These are phyloP conservation scores for Linnemannia zychae DNA, from an alignment of 192 early-diverging fungal species.

Conservation along the genomic window DNA sequence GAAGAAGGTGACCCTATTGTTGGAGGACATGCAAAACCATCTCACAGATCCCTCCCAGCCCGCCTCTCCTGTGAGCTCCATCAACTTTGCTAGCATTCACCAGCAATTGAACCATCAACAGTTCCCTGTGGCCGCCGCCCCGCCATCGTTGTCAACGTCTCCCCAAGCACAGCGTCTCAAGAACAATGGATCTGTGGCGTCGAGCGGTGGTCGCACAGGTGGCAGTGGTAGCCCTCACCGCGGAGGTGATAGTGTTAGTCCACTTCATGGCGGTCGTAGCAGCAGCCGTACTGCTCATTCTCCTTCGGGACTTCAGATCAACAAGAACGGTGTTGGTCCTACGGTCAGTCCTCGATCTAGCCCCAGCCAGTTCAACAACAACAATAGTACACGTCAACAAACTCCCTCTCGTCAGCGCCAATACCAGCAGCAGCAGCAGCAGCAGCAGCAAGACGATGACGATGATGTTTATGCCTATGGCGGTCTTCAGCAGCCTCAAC, in stretches of 20 bases:
- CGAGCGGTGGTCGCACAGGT: neutral
- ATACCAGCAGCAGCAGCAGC: neutral
- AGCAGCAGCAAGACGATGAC: neutral
- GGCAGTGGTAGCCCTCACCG: too few species aligned
- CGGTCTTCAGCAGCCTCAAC: neutral
- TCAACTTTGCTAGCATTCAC: conserved; percentile 19
- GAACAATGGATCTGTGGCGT: neutral
- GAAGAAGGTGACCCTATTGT: conserved; percentile 44
- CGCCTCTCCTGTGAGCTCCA: conserved; percentile 29
- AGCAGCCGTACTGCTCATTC: neutral
- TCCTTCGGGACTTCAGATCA: conserved; percentile 12
- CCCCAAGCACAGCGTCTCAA: neutral
- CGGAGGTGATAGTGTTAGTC: neutral
- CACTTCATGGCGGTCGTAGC: neutral
- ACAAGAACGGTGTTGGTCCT: conserved; percentile 1
- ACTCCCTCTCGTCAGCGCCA: neutral
- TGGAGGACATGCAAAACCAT: conserved; percentile 52
- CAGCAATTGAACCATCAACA: conserved; percentile 30
- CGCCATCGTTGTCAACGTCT: neutral
- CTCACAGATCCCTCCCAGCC: conserved; percentile 12
- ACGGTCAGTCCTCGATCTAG: neutral
- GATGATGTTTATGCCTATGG: conserved; percentile 29
- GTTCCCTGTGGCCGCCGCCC: neutral
- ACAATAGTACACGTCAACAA: neutral
- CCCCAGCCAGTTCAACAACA: conserved; percentile 3